These are phyloP conservation scores for Irpex rosettiformis DNA, from an alignment of 1,284 basidiomycete species.

Conservation along the genomic window DNA sequence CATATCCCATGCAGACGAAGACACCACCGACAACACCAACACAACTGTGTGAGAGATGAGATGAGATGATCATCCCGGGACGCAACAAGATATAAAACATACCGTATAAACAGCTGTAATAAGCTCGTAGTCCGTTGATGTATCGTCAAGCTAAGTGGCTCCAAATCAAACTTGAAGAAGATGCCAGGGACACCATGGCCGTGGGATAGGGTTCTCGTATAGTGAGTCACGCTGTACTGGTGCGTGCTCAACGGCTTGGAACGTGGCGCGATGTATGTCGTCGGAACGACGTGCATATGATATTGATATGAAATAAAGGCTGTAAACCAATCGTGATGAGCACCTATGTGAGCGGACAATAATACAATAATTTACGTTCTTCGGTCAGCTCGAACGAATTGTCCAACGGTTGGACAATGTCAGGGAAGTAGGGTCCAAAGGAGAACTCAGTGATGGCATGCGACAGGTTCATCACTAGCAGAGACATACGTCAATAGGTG, in stretches of 20 bases:
- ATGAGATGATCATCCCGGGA: neutral
- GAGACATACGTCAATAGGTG: neutral
- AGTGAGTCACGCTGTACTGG: constrained; percentile 96
- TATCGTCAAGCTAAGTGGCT: constrained; percentile 84
- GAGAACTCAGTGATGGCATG: constrained; percentile 97
- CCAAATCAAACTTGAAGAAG: constrained; percentile 96
- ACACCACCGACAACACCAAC: constrained; percentile 81
- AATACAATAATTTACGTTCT: constrained; percentile 57
- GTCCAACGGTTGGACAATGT: constrained; percentile 93
- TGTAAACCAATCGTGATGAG: constrained; percentile 28
- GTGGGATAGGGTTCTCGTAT: constrained; percentile 76
- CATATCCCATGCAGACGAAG: constrained; percentile 78
- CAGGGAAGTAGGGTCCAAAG: constrained; percentile 95
- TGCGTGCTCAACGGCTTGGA: constrained; percentile 72
- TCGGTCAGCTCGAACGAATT: constrained; percentile 82
- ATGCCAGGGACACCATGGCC: constrained; percentile 85
- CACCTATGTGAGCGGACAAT: neutral
- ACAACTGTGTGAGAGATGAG: constrained; percentile 35
- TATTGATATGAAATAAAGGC: constrained; percentile 97
- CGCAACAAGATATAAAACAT: constrained; percentile 24
- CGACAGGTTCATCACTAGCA: constrained; percentile 89
- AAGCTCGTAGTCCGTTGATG: constrained; percentile 84
- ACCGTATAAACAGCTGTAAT: constrained; percentile 80
- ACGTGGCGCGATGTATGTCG: constrained; percentile 79
- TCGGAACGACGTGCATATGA: constrained; percentile 93